Conservation (phyloP, 2,329 filamentous ascomycete genomes). For the Cladobotryum protrusum region DNA sequence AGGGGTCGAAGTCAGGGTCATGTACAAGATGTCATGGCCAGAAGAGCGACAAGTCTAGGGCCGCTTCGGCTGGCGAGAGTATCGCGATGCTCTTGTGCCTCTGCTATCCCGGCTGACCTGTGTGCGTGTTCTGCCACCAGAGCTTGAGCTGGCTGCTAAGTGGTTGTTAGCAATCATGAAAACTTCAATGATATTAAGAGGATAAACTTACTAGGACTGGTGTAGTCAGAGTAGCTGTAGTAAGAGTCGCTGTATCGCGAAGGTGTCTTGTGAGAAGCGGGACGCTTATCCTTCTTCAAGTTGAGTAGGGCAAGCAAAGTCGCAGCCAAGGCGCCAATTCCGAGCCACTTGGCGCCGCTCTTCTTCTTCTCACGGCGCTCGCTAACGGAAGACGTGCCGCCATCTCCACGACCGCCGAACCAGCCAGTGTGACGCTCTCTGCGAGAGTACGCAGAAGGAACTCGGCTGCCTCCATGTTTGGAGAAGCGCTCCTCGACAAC, state of each 20-base stretch:
- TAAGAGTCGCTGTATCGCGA: constrained; percentile 48
- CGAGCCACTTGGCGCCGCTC: constrained; percentile 46
- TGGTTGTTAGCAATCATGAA: constrained; percentile 16
- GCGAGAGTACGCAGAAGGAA: constrained; percentile 35
- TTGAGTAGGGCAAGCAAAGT: constrained; percentile 50
- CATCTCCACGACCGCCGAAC: constrained; percentile 44
- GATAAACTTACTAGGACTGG: constrained; percentile 44
- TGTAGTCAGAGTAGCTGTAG: constrained; percentile 45
- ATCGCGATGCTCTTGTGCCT: constrained; percentile 27
- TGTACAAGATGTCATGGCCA: constrained; percentile 11
- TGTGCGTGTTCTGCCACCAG: constrained; percentile 36
- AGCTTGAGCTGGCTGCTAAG: constrained; percentile 40
- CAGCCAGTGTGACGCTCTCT: constrained; percentile 52
- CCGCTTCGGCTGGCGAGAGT: constrained; percentile 22
- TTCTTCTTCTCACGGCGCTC: constrained; percentile 45
- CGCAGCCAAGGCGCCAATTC: constrained; percentile 44
- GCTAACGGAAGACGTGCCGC: constrained; percentile 32
- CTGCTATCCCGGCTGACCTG: constrained; percentile 28
- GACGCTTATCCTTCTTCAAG: constrained; percentile 45
- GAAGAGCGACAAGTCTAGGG: constrained; percentile 12
- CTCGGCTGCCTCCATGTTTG: constrained; percentile 35
- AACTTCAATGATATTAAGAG: neutral
- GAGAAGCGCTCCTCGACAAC: constrained; percentile 58
- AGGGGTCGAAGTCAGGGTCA: neutral
- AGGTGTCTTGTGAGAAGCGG: constrained; percentile 31